Base-by-base conservation (phyloP, 768 basidiomycete species). In the Phylloporus sp. region DNA sequence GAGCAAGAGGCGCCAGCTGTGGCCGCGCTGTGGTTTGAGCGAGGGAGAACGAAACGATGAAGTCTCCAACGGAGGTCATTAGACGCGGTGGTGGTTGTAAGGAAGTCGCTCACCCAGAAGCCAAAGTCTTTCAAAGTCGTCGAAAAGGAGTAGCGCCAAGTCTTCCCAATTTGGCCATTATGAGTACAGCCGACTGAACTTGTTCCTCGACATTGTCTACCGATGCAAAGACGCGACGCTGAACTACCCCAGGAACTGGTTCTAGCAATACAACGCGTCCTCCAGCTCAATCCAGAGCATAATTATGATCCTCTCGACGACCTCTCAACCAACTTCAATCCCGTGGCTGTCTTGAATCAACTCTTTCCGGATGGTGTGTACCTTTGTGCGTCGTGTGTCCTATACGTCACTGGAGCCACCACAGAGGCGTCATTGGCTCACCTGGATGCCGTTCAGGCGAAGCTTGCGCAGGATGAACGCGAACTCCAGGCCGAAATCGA, bases 291-390 rank as follows among this genome's bases (percentile, higher is more conserved):
- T 28, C 58, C 74, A 5, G 70, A 65, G 3, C 70, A 70, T 12
- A 63, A 68, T 15, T 70, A 72, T 31, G 84, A 86, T 64, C 77
- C 79, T 40, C 70, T 86, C 23, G 82, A 88, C 59, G 74, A 71
- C 35, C 66, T 85, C 42, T 76, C 82, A 4, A 76, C 75, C 49
- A 72, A 77, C 45, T 86, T 88, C 68, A 77, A 73, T 56, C 73
- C 81, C 0, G 69, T 80, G 9, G 74, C 77, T 49, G 73, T 83
- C 40, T 60, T 70, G 45, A 68, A 93, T 56, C 75, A 76, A 27
- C 79, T 87, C 58, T 91, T 94, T 61, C 91, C 91, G 1, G 78
- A 91, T 69, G 90, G 91, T 90, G 55, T 48, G 73, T 76, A 59
- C 24, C n/a, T 45, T 40, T 26, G 18, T 36, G 13, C 31, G 24